Evolutionary conservation across 495 filamentous ascomycete species (phyloP), one percentile per base, ranked within the genome.

Genomic region (Arthonia radiata): DNA sequence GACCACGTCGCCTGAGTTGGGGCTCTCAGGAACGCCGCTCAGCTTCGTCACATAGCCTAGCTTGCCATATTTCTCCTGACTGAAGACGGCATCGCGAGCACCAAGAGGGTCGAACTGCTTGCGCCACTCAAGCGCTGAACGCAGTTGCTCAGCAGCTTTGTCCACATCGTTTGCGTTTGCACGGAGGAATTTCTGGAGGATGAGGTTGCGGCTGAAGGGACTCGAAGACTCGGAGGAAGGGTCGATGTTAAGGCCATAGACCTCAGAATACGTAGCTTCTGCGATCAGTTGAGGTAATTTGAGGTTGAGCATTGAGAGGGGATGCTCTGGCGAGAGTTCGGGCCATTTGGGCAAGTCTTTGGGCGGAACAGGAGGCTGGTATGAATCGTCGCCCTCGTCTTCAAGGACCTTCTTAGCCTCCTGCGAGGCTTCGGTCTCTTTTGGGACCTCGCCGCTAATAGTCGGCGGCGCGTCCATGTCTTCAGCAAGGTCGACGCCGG

Each of bases 161-260:
- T 50, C 52, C 2, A 80, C 39, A 36, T 83, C 67, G 23, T 75
- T 71, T 25, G 67, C 61, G 40, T 89, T 91, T 37, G 80, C 81
- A 31, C 80, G 73, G 17, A 92, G 63, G 49, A 80, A 91, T 52
- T 91, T 92, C 41, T 89, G 78, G 27, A 90, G 47, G 24, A 92
- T 61, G 32, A 89, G 66, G 38, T 66, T 64, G n/a, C 70, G 82
- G 24, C 64, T 68, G 23, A 81, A 52, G 38, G 75, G 60, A 4
- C 40, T 49, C 10, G 52, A 52, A 26, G 54, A 54, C 25, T 64
- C 45, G 18, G 43, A 31, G 5, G 51, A 46, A 10, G 7, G 8
- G 5, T 5, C 7, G 18, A 65, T 52, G 15, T 39, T 39, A 22
- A 91, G 61, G 8, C 80, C 80, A 67, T 78, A 91, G 52, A 89